Evolutionary conservation across 192 early-diverging fungal genomes (phyloP).

Genomic region (Coemansia javaensis): DNA sequence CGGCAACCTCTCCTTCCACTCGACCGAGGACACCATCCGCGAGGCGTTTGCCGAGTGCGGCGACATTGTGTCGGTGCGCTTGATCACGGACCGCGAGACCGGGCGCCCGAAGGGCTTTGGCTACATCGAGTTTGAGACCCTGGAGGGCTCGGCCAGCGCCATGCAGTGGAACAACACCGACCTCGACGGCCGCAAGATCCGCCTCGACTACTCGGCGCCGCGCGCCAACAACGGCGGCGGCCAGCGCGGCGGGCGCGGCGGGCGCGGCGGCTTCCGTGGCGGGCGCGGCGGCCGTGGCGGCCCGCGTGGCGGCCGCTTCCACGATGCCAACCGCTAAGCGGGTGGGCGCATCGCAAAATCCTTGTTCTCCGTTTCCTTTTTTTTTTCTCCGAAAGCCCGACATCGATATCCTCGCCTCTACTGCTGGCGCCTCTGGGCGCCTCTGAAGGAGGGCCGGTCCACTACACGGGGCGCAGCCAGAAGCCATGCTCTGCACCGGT

Average conservation of each 20-base stretch:
- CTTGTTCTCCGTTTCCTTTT: neutral
- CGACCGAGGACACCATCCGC: constrained; percentile 84
- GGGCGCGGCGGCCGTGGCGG: constrained; percentile 51
- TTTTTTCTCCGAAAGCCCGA: neutral
- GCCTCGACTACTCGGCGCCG: constrained; percentile 75
- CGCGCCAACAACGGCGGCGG: constrained; percentile 42
- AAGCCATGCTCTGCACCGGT: too few species aligned
- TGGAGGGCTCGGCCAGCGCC: constrained; percentile 91
- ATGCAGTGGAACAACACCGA: constrained; percentile 77
- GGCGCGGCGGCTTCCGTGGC: constrained; percentile 46
- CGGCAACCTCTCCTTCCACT: constrained; percentile 82
- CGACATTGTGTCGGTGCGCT: constrained; percentile 75
- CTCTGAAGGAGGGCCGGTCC: too few species aligned
- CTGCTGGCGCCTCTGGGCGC: too few species aligned
- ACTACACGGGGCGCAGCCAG: too few species aligned
- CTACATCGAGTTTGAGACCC: constrained; percentile 89
- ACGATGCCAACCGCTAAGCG: constrained; percentile 13
- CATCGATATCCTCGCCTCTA: constrained; percentile 3
- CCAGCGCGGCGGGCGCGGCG: constrained; percentile 54
- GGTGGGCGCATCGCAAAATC: neutral
- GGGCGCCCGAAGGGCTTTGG: constrained; percentile 91
- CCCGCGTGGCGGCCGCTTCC: constrained; percentile 30
- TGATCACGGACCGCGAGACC: constrained; percentile 74
- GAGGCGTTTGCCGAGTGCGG: constrained; percentile 94
- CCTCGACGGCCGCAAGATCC: constrained; percentile 74